A percentile compares a stretch with the other conserved stretches of the same genome.
These are phyloP conservation scores for Rhizodiscina lignyota DNA, from an alignment of 495 filamentous ascomycete species.

Conservation along the genomic window DNA sequence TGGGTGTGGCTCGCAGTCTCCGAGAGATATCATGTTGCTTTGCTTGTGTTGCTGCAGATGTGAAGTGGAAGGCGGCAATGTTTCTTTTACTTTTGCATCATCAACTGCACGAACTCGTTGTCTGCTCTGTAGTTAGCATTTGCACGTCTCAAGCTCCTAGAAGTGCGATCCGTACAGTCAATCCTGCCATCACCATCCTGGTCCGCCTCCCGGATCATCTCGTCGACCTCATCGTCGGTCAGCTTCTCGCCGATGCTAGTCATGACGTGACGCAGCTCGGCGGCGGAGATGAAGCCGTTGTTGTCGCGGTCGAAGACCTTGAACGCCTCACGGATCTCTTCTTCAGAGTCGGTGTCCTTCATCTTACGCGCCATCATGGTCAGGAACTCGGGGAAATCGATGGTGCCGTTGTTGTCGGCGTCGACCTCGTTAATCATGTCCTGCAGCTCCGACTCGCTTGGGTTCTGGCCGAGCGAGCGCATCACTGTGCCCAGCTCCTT, in stretches of 20 bases:
- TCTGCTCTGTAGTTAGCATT: conserved; percentile 35
- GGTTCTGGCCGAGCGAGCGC: conserved; percentile 99
- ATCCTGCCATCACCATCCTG: conserved; percentile 96
- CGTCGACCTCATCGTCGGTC: conserved; percentile 97
- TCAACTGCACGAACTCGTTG: conserved; percentile 99
- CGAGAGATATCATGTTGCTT: too few species aligned
- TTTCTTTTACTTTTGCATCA: conserved; percentile 99
- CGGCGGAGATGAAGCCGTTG: conserved; percentile 97
- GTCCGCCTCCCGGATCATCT: conserved; percentile 99
- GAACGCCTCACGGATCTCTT: conserved; percentile 91
- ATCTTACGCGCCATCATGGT: conserved; percentile 99
- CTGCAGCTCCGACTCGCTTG: conserved; percentile 94
- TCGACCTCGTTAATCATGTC: conserved; percentile 99
- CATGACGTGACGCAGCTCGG: conserved; percentile 97
- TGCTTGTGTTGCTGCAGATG: too few species aligned
- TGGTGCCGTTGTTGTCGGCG: conserved; percentile 98
- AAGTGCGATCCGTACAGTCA: conserved; percentile 47
- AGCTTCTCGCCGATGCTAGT: conserved; percentile 98
- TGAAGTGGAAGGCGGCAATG: too few species aligned
- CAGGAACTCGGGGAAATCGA: conserved; percentile 97
- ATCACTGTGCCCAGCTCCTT: conserved; percentile 99
- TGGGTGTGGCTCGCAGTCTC: too few species aligned
- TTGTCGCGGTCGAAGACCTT: conserved; percentile 99
- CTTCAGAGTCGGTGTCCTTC: conserved; percentile 99
- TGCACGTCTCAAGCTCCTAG: conserved; percentile 9